Evolutionary conservation across 768 basidiomycete species (phyloP).

Genomic region (Amanita jacksonii): DNA sequence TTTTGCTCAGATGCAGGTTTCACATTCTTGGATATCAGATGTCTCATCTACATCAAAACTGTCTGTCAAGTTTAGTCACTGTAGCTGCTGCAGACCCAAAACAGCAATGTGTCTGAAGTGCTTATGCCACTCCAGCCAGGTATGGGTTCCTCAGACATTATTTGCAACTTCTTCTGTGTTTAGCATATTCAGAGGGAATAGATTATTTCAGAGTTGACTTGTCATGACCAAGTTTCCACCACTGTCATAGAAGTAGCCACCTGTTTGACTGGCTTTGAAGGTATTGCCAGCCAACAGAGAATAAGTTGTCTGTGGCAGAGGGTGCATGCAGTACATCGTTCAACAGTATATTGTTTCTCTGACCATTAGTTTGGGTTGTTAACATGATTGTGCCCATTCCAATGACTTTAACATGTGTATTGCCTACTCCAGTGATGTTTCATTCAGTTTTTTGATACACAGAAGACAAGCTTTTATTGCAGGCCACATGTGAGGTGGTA

Average conservation of each 20-base stretch:
- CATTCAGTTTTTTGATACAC: background rate
- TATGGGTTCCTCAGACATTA: too few relatives aligned
- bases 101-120: background rate
- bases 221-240: too few relatives aligned
- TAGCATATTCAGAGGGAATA: too few relatives aligned
- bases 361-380: background rate
- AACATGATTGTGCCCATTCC: background rate
- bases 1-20: background rate
- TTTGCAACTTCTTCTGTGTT: too few relatives aligned
- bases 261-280: background rate
- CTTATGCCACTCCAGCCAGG: slow-evolving; percentile 3
- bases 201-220: too few relatives aligned
- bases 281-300: slow-evolving; percentile 2
- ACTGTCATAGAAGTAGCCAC: background rate
- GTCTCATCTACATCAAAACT: background rate
- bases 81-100: slow-evolving; percentile 9
- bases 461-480: background rate
- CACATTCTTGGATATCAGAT: background rate
- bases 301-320: background rate
- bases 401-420: background rate
- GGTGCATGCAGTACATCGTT: background rate
- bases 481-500: background rate
- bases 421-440: slow-evolving; percentile 1
- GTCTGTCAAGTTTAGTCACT: background rate
- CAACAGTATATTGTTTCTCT: background rate